phyloP scores from a whole-genome alignment of 345 rosid species.

The Camelina laxa region DNA sequence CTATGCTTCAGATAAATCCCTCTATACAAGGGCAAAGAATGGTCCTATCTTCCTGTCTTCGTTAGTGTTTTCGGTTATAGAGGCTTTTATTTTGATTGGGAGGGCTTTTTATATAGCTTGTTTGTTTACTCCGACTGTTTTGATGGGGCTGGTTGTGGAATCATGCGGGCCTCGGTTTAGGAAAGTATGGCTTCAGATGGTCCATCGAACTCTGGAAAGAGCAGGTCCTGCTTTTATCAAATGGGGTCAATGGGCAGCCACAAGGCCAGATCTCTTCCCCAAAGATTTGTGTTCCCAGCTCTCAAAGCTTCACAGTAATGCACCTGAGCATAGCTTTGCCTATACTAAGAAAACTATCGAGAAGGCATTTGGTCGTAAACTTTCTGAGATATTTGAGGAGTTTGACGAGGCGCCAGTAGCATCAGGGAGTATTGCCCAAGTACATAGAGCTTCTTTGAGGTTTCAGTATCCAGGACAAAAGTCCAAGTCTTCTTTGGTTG shows the following conservation, averaged over 20 bases:
- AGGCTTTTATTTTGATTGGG: slow-evolving; percentile 63
- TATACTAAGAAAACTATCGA: slow-evolving; percentile 85
- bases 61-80: slow-evolving; percentile 55
- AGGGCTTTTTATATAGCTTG: slow-evolving; percentile 74
- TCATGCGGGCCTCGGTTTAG: slow-evolving; percentile 68
- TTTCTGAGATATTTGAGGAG: slow-evolving; percentile 75
- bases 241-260: slow-evolving; percentile 99
- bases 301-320: slow-evolving; percentile 86
- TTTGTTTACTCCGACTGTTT: slow-evolving; percentile 76
- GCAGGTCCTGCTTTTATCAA: slow-evolving; percentile 99
- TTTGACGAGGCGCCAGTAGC: slow-evolving; percentile 96
- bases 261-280: slow-evolving; percentile 95
- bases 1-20: slow-evolving; percentile 56
- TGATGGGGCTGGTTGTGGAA: slow-evolving; percentile 83
- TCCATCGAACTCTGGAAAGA: slow-evolving; percentile 74
- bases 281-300: slow-evolving; percentile 88
- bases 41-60: slow-evolving; percentile 72
- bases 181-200: slow-evolving; percentile 70
- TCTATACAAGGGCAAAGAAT: slow-evolving; percentile 75
- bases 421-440: slow-evolving; percentile 99
- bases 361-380: slow-evolving; percentile 89
- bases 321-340: slow-evolving; percentile 91
- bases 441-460: slow-evolving; percentile 89
- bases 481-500: slow-evolving; percentile 76
- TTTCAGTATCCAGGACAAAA: slow-evolving; percentile 82